Conservation (phyloP, 148 eudicot species). For the Polygonum aviculare region DNA sequence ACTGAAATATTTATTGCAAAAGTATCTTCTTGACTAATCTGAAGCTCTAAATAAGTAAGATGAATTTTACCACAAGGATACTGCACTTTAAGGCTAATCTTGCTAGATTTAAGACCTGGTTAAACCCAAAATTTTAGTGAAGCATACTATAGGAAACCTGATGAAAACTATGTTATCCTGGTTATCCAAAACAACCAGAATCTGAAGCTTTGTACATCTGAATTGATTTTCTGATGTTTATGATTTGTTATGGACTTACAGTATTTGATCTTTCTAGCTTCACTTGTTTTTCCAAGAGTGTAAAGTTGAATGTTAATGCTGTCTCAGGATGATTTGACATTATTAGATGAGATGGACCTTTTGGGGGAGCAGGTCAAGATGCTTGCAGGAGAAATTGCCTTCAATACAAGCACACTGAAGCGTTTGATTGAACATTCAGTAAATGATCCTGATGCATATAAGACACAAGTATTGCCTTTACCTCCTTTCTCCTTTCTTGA, state of each 20-base stretch:
- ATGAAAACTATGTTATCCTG: not conserved
- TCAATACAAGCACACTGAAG: conserved; percentile 85
- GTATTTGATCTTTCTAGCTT: not conserved
- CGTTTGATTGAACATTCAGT: conserved; percentile 88
- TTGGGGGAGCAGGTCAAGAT: conserved; percentile 95
- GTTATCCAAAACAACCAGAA: not conserved
- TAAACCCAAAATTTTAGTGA: no score
- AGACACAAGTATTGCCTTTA: conserved; percentile 45
- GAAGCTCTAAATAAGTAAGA: not conserved
- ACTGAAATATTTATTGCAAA: not conserved
- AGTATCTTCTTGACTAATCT: not conserved
- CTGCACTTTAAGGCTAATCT: not conserved
- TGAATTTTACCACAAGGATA: not conserved
- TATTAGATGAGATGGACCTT: conserved; percentile 90
- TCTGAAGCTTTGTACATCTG: not conserved
- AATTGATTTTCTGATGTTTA: no score
- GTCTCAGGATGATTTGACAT: conserved; percentile 55
- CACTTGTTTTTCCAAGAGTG: not conserved
- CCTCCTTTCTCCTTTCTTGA: not conserved
- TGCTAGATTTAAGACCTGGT: no score
- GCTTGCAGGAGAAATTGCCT: conserved; percentile 99
- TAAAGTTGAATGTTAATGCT: not conserved
- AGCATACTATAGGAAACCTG: no score
- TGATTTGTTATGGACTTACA: not conserved
- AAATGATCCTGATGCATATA: conserved; percentile 76